A percentile compares a stretch with the other conserved stretches of the same genome.
Evolutionary conservation across 257 asterid species (phyloP).

Genomic region (Primulina tabacum): DNA sequence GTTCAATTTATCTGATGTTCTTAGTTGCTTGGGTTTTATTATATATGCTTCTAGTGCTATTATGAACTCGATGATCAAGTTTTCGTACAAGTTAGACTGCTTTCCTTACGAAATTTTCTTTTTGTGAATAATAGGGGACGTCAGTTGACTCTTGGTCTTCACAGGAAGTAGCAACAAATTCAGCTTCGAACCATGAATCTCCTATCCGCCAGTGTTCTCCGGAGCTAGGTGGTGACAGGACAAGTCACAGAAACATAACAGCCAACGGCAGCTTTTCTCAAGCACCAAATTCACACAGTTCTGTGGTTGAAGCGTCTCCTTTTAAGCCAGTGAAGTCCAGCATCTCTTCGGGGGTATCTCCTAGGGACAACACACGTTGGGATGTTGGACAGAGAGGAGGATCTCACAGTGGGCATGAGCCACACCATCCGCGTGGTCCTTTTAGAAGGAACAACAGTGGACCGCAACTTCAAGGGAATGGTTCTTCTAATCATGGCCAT

Average conservation of each 20-base stretch:
- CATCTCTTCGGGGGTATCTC: slow-evolving; percentile 28
- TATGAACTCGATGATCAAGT: not conserved
- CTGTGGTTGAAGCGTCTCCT: slow-evolving; percentile 28
- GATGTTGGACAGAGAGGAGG: slow-evolving; percentile 49
- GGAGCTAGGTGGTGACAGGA: too few species aligned
- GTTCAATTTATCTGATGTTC: not conserved
- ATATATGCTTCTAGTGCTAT: too few species aligned
- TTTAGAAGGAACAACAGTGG: slow-evolving; percentile 60
- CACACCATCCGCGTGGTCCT: slow-evolving; percentile 49
- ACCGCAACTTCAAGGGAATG: slow-evolving; percentile 60
- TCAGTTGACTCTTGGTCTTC: slow-evolving; percentile 31
- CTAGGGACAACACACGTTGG: slow-evolving; percentile 36
- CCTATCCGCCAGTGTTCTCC: too few species aligned
- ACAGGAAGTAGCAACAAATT: too few species aligned
- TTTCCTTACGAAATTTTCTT: not conserved
- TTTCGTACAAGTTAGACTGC: not conserved
- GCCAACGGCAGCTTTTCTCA: slow-evolving; percentile 40
- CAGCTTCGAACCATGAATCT: too few species aligned
- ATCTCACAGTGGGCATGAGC: slow-evolving; percentile 45
- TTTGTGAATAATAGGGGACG: slow-evolving; percentile 35
- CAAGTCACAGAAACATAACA: too few species aligned
- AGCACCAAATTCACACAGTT: slow-evolving; percentile 16
- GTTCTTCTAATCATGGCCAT: slow-evolving; percentile 41
- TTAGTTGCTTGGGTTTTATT: not conserved
- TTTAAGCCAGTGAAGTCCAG: slow-evolving; percentile 36